Percentiles rank a stretch among this genome's conserved stretches.
These are phyloP conservation scores for Neofusicoccum umdonicola DNA, from an alignment of 2,329 filamentous ascomycete genomes.

Conservation along the genomic window DNA sequence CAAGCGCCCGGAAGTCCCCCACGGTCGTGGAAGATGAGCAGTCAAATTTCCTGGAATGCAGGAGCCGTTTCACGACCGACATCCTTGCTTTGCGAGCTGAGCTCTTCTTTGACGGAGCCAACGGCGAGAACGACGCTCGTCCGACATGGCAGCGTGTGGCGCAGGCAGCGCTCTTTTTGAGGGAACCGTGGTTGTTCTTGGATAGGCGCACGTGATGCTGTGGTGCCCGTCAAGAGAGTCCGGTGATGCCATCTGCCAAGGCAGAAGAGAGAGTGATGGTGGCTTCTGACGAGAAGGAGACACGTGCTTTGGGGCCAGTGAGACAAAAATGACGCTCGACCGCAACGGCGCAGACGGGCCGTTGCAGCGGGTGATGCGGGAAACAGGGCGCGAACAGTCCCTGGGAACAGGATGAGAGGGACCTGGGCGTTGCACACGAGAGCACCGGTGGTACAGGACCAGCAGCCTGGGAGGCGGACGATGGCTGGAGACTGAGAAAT, in stretches of 20 bases:
- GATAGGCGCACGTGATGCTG: not conserved
- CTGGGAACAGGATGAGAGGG: not conserved
- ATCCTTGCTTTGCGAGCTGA: constrained; percentile 3
- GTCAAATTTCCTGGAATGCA: not conserved
- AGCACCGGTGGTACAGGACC: not conserved
- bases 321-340: constrained; percentile 10
- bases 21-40: not conserved
- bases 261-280: not conserved
- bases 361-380: constrained; percentile 11
- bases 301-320: constrained; percentile 9
- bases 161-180: not conserved
- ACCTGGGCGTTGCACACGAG: not conserved
- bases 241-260: not conserved
- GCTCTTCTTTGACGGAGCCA: not conserved
- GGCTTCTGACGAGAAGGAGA: not conserved
- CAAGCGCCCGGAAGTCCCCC: not conserved
- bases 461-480: not conserved
- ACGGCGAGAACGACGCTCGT: not conserved
- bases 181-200: not conserved
- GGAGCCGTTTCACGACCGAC: not conserved
- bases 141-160: not conserved
- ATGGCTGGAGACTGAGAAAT: not conserved
- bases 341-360: constrained; percentile 10
- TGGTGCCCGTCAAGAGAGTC: not conserved
- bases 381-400: constrained; percentile 4